Evolutionary conservation across 805 yeast species (phyloP), one percentile per base, ranked within the genome.

Genomic region (Ogataea methanolica): DNA sequence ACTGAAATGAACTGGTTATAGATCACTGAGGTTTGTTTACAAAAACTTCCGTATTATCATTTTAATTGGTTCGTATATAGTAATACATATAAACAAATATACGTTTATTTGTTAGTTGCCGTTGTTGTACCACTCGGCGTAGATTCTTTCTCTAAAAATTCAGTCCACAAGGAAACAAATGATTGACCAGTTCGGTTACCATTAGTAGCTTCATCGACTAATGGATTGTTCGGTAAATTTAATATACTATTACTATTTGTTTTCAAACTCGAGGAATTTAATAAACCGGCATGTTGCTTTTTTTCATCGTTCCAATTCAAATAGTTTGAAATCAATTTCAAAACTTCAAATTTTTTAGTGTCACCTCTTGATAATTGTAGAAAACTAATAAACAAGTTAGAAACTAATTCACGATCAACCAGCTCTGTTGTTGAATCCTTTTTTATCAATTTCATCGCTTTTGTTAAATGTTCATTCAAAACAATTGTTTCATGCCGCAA

Each of bases 401-500:
- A 85, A 5, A 94, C 81, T 50, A 94, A 77, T 63, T 91, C 96
- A 61, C 85, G 84, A 64, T 92, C 98, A 1, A 92, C 89, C 8
- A 84, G 76, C 43, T 83, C 87, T 7, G 89, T 80, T 36, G 82
- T 80, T 37, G 87, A 80, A 44, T 84, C 86, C 60, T 83, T 83
- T 58, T 90, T 88, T 49, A 94, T 77, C 75, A 92, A 73, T 23
- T 88, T 80, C 51, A 92, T 69, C 1, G 98, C 96, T 60, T 94
- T 92, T n/a, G 96, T 90, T 46, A 94, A 70, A 68, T 94, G 98
- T 62, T 94, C 99, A 63, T 94, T 94, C 48, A 92, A 70, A 23
- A 88, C 88, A 9, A 94, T 92, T 2, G 96, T 92, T 65, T 94
- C 99, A 64, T 92, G 98, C 45, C 97, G 79, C 43, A 94, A 75